A percentile compares a stretch with the other conserved stretches of the same genome.
These are phyloP conservation scores for Deinandra increscens DNA, from an alignment of 129 eudicot species.

Conservation along the genomic window DNA sequence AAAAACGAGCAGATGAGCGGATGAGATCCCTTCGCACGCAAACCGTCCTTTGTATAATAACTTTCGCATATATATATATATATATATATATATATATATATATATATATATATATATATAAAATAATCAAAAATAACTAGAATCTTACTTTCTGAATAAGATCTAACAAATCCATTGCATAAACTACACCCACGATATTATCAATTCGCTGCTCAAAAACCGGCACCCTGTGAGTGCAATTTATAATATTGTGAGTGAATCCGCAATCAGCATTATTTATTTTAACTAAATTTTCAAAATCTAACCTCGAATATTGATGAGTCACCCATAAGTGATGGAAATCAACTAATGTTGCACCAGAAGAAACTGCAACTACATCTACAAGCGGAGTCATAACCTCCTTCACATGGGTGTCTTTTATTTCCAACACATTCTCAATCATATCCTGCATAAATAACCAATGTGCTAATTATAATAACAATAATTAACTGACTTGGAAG, in stretches of 20 bases:
- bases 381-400: slow-evolving; percentile 82
- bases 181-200: slow-evolving; percentile 70
- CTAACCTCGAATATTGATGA: slow-evolving; percentile 70
- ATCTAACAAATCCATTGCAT: slow-evolving; percentile 76
- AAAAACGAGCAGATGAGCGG: too few relatives aligned
- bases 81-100: not conserved
- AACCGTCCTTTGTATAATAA: too few relatives aligned
- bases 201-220: slow-evolving; percentile 76
- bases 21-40: too few relatives aligned
- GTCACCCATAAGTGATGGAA: slow-evolving; percentile 70
- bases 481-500: not conserved
- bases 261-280: not conserved
- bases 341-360: slow-evolving; percentile 56
- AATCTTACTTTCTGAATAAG: slow-evolving; percentile 52
- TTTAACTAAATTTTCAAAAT: not conserved
- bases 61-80: not conserved
- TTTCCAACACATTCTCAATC: slow-evolving; percentile 74
- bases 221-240: slow-evolving; percentile 52
- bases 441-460: slow-evolving; percentile 44
- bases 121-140: not conserved
- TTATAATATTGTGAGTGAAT: not conserved
- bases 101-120: not conserved
- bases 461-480: not conserved
- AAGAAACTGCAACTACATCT: slow-evolving; percentile 71
- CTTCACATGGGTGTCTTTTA: slow-evolving; percentile 75